Evolutionary conservation across 495 filamentous ascomycete genomes (phyloP).

Genomic region (Sabuloglossum arenarium): DNA sequence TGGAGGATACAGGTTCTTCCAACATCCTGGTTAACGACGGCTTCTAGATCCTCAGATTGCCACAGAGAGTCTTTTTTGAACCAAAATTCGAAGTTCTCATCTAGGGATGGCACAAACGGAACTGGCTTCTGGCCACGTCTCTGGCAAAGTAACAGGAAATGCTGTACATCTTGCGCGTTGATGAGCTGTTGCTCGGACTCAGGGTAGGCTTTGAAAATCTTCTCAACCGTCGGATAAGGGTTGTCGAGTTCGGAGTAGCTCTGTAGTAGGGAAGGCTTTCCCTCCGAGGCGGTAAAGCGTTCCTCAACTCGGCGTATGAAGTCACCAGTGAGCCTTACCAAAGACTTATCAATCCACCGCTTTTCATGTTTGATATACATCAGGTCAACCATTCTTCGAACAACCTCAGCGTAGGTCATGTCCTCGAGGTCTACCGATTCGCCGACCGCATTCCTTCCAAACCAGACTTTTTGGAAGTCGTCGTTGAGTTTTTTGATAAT

Average conservation of each 20-base stretch:
- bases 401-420: conserved; percentile 91
- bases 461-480: conserved; percentile 98
- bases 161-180: conserved; percentile 90
- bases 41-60: conserved; percentile 94
- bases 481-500: conserved; percentile 97
- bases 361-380: conserved; percentile 90
- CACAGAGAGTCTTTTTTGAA: conserved; percentile 99
- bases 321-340: conserved; percentile 65
- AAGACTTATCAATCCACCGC: conserved; percentile 82
- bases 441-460: conserved; percentile 67
- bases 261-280: conserved; percentile 57
- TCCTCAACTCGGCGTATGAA: conserved; percentile 94
- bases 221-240: conserved; percentile 55
- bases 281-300: conserved; percentile 51
- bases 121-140: conserved; percentile 88
- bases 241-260: conserved; percentile 72
- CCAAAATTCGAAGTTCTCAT: conserved; percentile 92
- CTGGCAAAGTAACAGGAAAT: conserved; percentile 86
- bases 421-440: conserved; percentile 87
- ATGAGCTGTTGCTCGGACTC: conserved; percentile 79
- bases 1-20: conserved; percentile 89
- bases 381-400: conserved; percentile 83
- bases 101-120: conserved; percentile 79
- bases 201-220: conserved; percentile 62
- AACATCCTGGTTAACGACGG: conserved; percentile 89